Evolutionary conservation across 148 eudicot species (phyloP), one percentile per base, ranked within the genome.

Genomic region (Oxyria digyna): DNA sequence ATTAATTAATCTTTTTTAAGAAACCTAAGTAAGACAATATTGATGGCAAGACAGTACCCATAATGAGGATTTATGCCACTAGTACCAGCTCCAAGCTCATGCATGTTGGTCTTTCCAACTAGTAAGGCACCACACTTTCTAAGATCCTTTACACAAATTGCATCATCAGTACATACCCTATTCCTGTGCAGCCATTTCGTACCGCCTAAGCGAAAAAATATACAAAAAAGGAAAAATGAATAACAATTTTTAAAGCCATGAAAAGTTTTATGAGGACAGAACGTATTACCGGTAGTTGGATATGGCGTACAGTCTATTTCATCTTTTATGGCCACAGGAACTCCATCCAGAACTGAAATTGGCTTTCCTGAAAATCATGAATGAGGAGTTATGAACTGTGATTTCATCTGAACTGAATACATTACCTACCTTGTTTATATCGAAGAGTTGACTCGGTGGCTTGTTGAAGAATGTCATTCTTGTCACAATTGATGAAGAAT

Each of bases 31-130:
- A 27, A 8, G 57, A 11, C 20, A 20, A 50, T 7, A 6, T 8
- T 31, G 3, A 13, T 57, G 12, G 62, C 15, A 23, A 24, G 31
- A 54, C 7, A 57, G 9, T 66, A 94, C 99, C 99, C 97, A 18
- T 94, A 88, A 76, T 94, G 97, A 81, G 99, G 99, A 79, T 94
- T 94, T 70, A 94, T 91, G 54, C 99, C 99, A 81, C 96, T 91
- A 33, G 84, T 78, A 63, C 99, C 99, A 9, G 96, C 87, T 43
- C 99, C 99, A 69, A 94, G 96, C 76, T 94, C 99, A 78, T 94
- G 99, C 99, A 94, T 94, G 71, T 94, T 94, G 31, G 99, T 89
- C 78, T 94, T 94, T 27, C 99, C 99, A 40, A 94, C 89, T 32
- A 94, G 83, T 74, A 94, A 69, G 59, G 97, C 97, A 69, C 99